Evolutionary conservation across 257 asterid species (phyloP).

Genomic region (Solanum pennellii): DNA sequence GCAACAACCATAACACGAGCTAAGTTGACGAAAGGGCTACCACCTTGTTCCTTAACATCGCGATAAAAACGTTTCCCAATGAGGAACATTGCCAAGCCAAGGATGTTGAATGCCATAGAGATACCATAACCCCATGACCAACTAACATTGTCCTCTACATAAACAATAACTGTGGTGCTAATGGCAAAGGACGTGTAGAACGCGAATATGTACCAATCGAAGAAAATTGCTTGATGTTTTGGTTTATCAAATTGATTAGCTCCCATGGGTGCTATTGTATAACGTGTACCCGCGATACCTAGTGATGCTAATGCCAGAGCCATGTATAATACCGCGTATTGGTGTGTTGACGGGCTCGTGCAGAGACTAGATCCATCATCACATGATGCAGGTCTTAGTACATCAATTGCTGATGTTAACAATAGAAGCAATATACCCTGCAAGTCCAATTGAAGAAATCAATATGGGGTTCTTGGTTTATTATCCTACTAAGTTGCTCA

Average conservation of each 20-base stretch:
- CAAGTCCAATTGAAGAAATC: background rate
- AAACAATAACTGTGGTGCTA: slow-evolving; percentile 16
- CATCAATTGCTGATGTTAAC: slow-evolving; percentile 14
- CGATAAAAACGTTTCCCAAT: slow-evolving; percentile 17
- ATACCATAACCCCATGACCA: slow-evolving; percentile 23
- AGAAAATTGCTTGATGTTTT: slow-evolving; percentile 12
- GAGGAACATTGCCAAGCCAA: slow-evolving; percentile 15
- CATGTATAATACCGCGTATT: slow-evolving; percentile 8
- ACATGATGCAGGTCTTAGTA: slow-evolving; percentile 17
- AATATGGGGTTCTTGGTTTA: background rate
- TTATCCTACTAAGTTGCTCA: background rate
- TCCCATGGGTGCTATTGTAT: slow-evolving; percentile 23
- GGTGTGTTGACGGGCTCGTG: slow-evolving; percentile 7
- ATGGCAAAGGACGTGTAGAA: slow-evolving; percentile 10
- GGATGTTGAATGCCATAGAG: slow-evolving; percentile 6
- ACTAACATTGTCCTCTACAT: slow-evolving; percentile 22
- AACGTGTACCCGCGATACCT: slow-evolving; percentile 25
- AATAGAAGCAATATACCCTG: slow-evolving; percentile 19
- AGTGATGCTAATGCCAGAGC: slow-evolving; percentile 13
- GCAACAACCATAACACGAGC: slow-evolving; percentile 47
- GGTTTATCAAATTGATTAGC: slow-evolving; percentile 20
- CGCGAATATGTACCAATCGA: slow-evolving; percentile 23
- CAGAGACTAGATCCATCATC: slow-evolving; percentile 10
- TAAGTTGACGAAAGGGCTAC: slow-evolving; percentile 43
- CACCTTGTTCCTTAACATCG: slow-evolving; percentile 27